Base-by-base conservation (phyloP, 1,284 basidiomycete genomes). In the Ustilago tritici region DNA sequence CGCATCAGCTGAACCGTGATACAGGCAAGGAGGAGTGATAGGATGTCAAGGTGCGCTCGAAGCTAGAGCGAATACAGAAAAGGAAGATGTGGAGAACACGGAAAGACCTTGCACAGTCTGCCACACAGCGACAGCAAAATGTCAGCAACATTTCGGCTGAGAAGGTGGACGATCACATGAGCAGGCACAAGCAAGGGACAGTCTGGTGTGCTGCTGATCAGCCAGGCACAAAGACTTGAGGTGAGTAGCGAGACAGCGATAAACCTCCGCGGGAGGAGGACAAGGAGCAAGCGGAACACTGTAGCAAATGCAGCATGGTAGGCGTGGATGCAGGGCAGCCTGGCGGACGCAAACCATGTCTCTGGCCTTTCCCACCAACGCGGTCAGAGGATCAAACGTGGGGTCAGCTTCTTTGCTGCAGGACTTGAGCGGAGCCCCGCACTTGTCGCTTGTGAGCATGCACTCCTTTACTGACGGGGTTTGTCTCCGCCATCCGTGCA, bases 391-490 rank as follows among this genome's bases (percentile, higher is more conserved):
- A 46, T 19, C 4, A 46, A 46, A 19, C 8, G 3, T 46, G 43
- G 43, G 43, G 43, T 46, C 43, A 46, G n/a, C 32, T 19, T 19
- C 15, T 31, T 14, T n/a, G 15, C 10, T 49, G 57, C 43, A 41
- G 35, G 8, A 19, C 10, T 3, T 7, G 8, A 31, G 58, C 41
- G 57, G 64, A 65, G 64, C 64, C 64, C 64, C 64, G 55, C 52
- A 36, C 36, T 41, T 34, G 3, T 35, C 34, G 38, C 43, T 11
- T 19, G 23, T 28, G n/a, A 19, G 15, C 17, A 17, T 41, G 40
- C 40, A 41, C 14, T 41, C 12, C 15, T 19, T n/a, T 46, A 19
- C 43, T 46, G 8, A 1, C 15, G n/a, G 43, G 11, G 11, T 46
- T 8, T 5, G 17, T 46, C 43, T 46, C 5, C 14, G 49, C 28